phyloP scores from a whole-genome alignment of 2,329 filamentous ascomycete genomes.

The Magnaporthiopsis rhizophila region DNA sequence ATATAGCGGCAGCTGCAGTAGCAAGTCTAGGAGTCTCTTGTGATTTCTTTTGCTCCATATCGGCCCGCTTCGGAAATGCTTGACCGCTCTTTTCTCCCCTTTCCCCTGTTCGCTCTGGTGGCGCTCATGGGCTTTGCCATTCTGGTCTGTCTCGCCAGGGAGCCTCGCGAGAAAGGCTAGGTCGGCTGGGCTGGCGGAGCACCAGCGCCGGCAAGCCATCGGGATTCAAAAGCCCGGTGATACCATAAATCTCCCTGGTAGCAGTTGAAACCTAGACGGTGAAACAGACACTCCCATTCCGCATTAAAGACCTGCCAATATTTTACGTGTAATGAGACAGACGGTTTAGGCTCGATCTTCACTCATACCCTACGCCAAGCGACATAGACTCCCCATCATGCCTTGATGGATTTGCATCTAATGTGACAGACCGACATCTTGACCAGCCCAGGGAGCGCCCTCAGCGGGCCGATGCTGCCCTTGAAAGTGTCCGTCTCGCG shows the following conservation, averaged over 20 bases:
- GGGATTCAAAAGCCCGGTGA: no score
- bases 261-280: no score
- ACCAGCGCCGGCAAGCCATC: no score
- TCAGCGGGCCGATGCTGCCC: slow-evolving; percentile 20
- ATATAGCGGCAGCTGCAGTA: slow-evolving; percentile 35
- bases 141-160: slow-evolving; percentile 26
- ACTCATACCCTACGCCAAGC: neutral
- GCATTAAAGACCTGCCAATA: no score
- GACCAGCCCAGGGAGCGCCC: slow-evolving; percentile 16
- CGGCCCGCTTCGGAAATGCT: neutral
- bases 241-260: no score
- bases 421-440: slow-evolving; percentile 16
- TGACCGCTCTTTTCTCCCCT: neutral
- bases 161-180: slow-evolving; percentile 33
- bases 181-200: slow-evolving; percentile 35
- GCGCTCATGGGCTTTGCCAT: slow-evolving; percentile 29
- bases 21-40: slow-evolving; percentile 18
- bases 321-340: neutral
- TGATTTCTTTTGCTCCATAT: neutral
- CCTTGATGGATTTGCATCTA: slow-evolving; percentile 4
- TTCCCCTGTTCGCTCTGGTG: slow-evolving; percentile 15
- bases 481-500: slow-evolving; percentile 26
- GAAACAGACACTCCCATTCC: no score
- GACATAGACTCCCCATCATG: neutral
- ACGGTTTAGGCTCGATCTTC: neutral